Percentiles rank a stretch among this genome's conserved stretches.
phyloP scores from a whole-genome alignment of 2,329 filamentous ascomycete genomes.

The Leptographium radiaticola region DNA sequence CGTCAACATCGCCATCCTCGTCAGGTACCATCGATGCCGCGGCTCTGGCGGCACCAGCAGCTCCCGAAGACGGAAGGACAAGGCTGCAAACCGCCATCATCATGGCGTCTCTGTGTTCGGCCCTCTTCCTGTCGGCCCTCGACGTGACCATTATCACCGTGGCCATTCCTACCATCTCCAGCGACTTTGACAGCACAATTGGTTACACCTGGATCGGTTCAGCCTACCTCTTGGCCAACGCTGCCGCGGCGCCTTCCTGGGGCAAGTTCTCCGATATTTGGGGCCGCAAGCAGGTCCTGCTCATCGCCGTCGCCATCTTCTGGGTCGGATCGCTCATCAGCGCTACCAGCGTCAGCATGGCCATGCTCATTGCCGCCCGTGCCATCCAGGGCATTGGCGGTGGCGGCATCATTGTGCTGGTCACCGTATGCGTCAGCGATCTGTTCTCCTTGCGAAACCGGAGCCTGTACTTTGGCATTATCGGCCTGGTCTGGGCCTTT shows the following conservation, averaged over 20 bases:
- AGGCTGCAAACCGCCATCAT: conserved; percentile 20
- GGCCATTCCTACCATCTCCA: conserved; percentile 46
- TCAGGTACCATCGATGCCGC: neutral
- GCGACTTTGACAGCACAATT: conserved; percentile 44
- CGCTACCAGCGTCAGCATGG: conserved; percentile 30
- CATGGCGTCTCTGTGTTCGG: conserved; percentile 25
- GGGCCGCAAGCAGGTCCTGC: conserved; percentile 40
- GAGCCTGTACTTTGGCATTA: conserved; percentile 46
- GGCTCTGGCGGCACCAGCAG: neutral
- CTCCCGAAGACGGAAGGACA: conserved; percentile 18
- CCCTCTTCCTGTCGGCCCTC: conserved; percentile 31
- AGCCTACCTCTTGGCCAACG: conserved; percentile 57
- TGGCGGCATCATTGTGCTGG: conserved; percentile 36
- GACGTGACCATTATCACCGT: conserved; percentile 48
- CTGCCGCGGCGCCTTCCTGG: conserved; percentile 58
- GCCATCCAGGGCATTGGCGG: conserved; percentile 39
- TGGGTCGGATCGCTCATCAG: conserved; percentile 37
- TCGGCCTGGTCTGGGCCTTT: conserved; percentile 54
- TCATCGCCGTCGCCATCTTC: conserved; percentile 35
- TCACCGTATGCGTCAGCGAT: conserved; percentile 41
- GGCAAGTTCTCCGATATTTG: conserved; percentile 47
- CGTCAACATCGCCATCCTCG: neutral
- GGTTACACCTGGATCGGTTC: conserved; percentile 71
- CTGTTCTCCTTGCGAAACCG: conserved; percentile 33
- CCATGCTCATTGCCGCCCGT: conserved; percentile 31